Percentiles rank a stretch among this genome's conserved stretches.
Evolutionary conservation across 768 basidiomycete genomes (phyloP).

Genomic region (Cystofilobasidium capitatum): DNA sequence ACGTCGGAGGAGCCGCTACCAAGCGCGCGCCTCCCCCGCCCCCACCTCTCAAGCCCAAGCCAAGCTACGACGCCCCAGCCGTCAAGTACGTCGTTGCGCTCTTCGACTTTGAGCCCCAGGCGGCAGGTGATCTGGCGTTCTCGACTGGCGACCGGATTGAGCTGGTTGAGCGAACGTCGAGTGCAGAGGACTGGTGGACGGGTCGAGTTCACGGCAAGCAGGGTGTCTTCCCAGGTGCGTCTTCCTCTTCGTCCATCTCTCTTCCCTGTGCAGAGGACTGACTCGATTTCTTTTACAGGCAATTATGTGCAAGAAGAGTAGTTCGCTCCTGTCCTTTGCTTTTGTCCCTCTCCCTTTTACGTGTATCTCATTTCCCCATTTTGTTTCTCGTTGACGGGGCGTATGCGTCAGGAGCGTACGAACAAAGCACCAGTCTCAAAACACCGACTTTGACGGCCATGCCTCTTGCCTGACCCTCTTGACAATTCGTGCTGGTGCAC

Average conservation of each 20-base stretch:
- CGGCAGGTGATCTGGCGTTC: constrained; percentile 24
- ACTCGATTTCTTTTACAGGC: constrained; percentile 11
- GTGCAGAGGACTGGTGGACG: constrained; percentile 26
- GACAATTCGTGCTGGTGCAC: too few species aligned
- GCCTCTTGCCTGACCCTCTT: too few species aligned
- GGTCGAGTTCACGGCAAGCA: constrained; percentile 23
- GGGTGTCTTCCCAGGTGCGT: constrained; percentile 32
- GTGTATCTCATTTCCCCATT: not conserved
- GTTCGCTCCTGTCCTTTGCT: not conserved
- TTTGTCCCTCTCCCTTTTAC: not conserved
- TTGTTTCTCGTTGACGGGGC: too few species aligned
- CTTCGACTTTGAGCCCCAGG: constrained; percentile 75
- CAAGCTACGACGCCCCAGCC: constrained; percentile 51
- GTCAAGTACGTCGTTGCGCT: constrained; percentile 77
- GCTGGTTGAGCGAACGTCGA: constrained; percentile 16
- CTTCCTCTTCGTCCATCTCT: not conserved
- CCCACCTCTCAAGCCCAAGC: constrained; percentile 80
- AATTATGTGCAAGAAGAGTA: constrained; percentile 31
- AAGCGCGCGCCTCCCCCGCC: constrained; percentile 85
- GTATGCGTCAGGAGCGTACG: too few species aligned
- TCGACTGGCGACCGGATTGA: constrained; percentile 27
- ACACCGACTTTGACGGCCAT: too few species aligned
- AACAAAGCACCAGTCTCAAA: too few species aligned
- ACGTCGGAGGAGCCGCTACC: constrained; percentile 41
- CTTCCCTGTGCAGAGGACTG: not conserved